Base-by-base conservation (phyloP, 805 yeast species). In the Saccharomycopsis synnaedendra region DNA sequence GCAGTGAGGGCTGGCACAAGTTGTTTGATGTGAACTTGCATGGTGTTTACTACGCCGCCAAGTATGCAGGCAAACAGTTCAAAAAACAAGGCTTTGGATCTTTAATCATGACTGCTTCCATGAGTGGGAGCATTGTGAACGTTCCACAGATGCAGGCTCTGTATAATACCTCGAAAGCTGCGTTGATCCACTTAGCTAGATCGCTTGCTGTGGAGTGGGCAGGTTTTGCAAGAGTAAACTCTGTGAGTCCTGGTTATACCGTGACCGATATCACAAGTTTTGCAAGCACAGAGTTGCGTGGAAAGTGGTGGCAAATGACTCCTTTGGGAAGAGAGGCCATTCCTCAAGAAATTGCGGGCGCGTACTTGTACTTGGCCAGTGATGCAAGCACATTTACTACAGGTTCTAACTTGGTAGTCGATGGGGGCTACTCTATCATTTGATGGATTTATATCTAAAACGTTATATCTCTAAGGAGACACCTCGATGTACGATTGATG, bases 161-260 rank as follows among this genome's bases (percentile, higher is more conserved):
- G 38, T 86, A 86, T 69, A 86, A 86, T 59, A 85, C 87, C 10
- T 84, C 88, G 56, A 87, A 86, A 70, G 95, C 95, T 39, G 95
- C 80, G 8, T 80, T 85, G 31, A 61, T 80, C 54, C 95, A 87
- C 60, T 71, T 86, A 57, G 76, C 82, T 35, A 80, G 71, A 62
- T 84, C 93, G 1, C 68, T 86, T 54, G 90, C 95, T 10, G 78
- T 86, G 39, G 96, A 87, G 67, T 87, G 93, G 89, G 78, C 88
- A n/a, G 76, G 80, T 1, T 73, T 73, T 55, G 78, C 77, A 33
- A 63, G 78, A 56, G 76, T 71, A 44, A 73, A 73, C 60, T 64
- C 74, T n/a, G 65, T 73, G 35, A 65, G 72, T 41, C 78, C 78
- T 11, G 78, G 78, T 35, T 73, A 73, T 57, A 68, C 71, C 42